A percentile compares a stretch with the other conserved stretches of the same genome.
These are phyloP conservation scores for Akanthomyces dipterigenus DNA, from an alignment of 2,329 filamentous ascomycete species.

Conservation along the genomic window DNA sequence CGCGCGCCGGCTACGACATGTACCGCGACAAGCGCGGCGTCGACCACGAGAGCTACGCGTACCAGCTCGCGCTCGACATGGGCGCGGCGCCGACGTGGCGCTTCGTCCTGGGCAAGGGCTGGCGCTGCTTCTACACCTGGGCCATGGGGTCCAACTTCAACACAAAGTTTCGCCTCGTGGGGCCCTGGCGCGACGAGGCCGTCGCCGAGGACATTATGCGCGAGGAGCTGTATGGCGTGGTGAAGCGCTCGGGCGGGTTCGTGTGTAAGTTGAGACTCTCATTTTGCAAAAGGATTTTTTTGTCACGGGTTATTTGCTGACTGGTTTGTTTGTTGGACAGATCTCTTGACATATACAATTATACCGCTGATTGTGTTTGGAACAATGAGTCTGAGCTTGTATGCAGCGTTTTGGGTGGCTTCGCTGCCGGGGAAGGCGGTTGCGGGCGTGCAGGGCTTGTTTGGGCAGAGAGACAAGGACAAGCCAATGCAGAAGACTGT, in stretches of 20 bases:
- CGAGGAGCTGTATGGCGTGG: constrained; percentile 34
- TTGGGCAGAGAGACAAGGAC: neutral
- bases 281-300: no score
- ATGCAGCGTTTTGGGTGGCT: constrained; percentile 12
- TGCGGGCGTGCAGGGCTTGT: neutral
- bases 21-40: constrained; percentile 33
- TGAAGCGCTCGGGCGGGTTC: constrained; percentile 28
- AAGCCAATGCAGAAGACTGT: no score
- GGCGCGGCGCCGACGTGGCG: constrained; percentile 33
- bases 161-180: constrained; percentile 39
- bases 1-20: constrained; percentile 26
- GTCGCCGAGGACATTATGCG: constrained; percentile 32
- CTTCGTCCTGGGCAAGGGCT: constrained; percentile 29
- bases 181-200: constrained; percentile 35
- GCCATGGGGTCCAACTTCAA: constrained; percentile 44
- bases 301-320: no score
- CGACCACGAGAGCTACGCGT: constrained; percentile 43
- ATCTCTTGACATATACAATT: constrained; percentile 30
- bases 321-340: constrained; percentile 14
- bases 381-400: constrained; percentile 23
- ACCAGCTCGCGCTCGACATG: constrained; percentile 43
- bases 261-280: constrained; percentile 27
- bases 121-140: constrained; percentile 36
- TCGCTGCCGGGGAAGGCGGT: neutral
- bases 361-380: constrained; percentile 31